Conservation (phyloP, 495 filamentous ascomycete genomes). For the Bacidia rubella region DNA sequence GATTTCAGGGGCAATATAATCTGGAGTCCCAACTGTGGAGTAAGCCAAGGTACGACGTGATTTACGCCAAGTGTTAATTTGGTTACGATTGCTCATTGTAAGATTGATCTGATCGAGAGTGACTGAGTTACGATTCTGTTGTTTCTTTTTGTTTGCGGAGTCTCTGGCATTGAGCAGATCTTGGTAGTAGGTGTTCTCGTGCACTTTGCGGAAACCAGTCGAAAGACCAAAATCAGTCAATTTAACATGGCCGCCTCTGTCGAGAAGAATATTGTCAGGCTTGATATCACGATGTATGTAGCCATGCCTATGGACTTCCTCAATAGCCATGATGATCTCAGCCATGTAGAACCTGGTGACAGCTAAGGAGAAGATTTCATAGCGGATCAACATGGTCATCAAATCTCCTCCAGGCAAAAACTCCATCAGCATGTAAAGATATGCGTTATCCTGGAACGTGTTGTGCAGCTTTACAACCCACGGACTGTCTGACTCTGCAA, state of each 20-base stretch:
- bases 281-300: constrained; percentile 99
- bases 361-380: constrained; percentile 97
- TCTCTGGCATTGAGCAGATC: constrained; percentile 81
- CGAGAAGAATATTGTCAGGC: constrained; percentile 94
- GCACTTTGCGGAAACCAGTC: constrained; percentile 92
- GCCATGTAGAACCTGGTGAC: constrained; percentile 99
- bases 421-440: constrained; percentile 98
- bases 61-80: constrained; percentile 97
- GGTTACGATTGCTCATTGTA: constrained; percentile 89
- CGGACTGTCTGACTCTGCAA: constrained; percentile 95
- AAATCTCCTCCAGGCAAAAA: constrained; percentile 95
- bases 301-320: constrained; percentile 92
- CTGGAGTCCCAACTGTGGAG: constrained; percentile 93
- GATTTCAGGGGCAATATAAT: constrained; percentile 98
- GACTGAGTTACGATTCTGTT: constrained; percentile 74
- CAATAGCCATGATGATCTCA: constrained; percentile 92
- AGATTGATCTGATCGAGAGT: constrained; percentile 92
- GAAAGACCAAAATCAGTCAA: constrained; percentile 97
- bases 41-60: constrained; percentile 91
- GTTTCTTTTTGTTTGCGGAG: constrained; percentile 30
- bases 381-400: constrained; percentile 99
- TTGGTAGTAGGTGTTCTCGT: constrained; percentile 97
- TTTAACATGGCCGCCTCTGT: constrained; percentile 92
- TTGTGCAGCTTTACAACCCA: constrained; percentile 98
- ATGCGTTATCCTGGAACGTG: constrained; percentile 90